These are phyloP conservation scores for Leishmania amazonensis DNA, from an alignment of 208 protist species.

Conservation along the genomic window DNA sequence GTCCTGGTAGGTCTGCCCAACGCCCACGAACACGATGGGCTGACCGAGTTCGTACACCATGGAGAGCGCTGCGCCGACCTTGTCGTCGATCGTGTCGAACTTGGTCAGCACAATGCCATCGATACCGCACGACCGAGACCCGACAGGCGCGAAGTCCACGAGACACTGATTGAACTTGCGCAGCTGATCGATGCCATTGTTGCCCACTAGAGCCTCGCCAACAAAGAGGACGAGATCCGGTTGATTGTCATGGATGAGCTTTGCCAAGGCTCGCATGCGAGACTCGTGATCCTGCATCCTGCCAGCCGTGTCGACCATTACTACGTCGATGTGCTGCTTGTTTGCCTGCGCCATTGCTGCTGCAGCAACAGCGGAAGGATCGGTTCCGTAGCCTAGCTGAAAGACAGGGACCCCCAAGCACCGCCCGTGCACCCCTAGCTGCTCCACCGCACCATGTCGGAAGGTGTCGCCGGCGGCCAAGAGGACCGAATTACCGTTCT, in stretches of 20 bases:
- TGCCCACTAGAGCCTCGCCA: slow-evolving; percentile 99
- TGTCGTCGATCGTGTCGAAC: slow-evolving; percentile 99
- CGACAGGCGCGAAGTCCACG: slow-evolving; percentile 86
- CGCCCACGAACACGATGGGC: slow-evolving; percentile 99
- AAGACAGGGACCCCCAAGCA: slow-evolving; percentile 95
- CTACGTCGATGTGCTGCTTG: slow-evolving; percentile 93
- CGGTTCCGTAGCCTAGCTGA: slow-evolving; percentile 97
- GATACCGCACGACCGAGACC: slow-evolving; percentile 89
- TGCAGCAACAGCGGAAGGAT: slow-evolving; percentile 94
- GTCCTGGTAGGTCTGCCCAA: slow-evolving; percentile 98
- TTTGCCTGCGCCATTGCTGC: slow-evolving; percentile 93
- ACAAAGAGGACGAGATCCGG: slow-evolving; percentile 99
- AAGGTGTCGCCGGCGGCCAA: slow-evolving; percentile 99
- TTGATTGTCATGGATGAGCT: slow-evolving; percentile 97
- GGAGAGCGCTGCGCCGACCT: slow-evolving; percentile 99
- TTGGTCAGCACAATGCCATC: slow-evolving; percentile 99
- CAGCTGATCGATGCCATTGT: slow-evolving; percentile 99
- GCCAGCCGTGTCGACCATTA: slow-evolving; percentile 99
- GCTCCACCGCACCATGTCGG: slow-evolving; percentile 99
- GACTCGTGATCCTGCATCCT: slow-evolving; percentile 99
- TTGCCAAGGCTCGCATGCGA: slow-evolving; percentile 98
- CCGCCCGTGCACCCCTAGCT: slow-evolving; percentile 96
- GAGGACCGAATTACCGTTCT: slow-evolving; percentile 92
- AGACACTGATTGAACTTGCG: slow-evolving; percentile 98
- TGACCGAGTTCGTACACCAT: slow-evolving; percentile 99